These are phyloP conservation scores for Acanthamoeba culbertsoni DNA, from an alignment of 208 protist genomes.

Conservation along the genomic window DNA sequence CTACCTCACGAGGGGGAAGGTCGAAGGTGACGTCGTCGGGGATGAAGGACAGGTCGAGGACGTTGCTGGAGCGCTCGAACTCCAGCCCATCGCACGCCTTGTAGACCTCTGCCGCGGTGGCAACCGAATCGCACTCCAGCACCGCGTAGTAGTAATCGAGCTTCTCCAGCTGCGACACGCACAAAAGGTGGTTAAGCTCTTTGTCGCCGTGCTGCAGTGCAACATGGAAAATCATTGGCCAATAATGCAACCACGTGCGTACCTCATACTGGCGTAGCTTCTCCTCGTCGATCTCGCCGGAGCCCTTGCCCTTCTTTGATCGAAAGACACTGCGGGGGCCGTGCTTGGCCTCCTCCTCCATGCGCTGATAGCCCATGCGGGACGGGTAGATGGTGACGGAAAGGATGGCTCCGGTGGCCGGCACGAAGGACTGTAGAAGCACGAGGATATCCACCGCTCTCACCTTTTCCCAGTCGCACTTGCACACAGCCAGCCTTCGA, in stretches of 20 bases:
- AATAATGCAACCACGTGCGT: too few species aligned
- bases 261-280: constrained; percentile 76
- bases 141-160: constrained; percentile 96
- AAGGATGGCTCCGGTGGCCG: constrained; percentile 89
- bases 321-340: constrained; percentile 86
- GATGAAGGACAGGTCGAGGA: constrained; percentile 95
- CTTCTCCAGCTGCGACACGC: not conserved
- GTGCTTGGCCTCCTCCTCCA: constrained; percentile 83
- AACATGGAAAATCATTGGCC: too few species aligned
- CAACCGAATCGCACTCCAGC: constrained; percentile 91
- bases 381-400: constrained; percentile 94
- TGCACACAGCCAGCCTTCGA: constrained; percentile 91
- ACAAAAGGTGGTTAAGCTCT: not conserved
- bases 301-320: constrained; percentile 73
- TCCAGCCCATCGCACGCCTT: constrained; percentile 94
- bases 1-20: not conserved
- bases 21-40: constrained; percentile 90
- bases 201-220: not conserved
- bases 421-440: constrained; percentile 94
- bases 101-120: constrained; percentile 92
- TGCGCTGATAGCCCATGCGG: constrained; percentile 92
- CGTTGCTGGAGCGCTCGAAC: constrained; percentile 92
- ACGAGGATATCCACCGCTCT: constrained; percentile 90
- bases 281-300: constrained; percentile 89
- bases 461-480: constrained; percentile 96